Base-by-base conservation (phyloP, 441 rosid genomes). In the Erysimum pusillum region DNA sequence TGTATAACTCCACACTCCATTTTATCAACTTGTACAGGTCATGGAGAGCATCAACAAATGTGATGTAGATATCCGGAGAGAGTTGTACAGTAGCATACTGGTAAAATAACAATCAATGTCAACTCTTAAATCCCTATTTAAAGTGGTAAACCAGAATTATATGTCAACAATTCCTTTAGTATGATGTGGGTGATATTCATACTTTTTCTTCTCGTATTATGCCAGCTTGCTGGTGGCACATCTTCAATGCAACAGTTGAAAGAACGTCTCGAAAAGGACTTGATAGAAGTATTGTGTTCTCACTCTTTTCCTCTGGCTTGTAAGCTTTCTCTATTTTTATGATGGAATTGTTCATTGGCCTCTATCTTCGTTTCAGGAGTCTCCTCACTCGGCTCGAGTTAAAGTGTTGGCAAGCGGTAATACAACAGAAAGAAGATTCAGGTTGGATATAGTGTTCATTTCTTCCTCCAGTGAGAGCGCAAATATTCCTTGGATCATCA, bases 221-320 rank as follows among this genome's bases (percentile, higher is more conserved):
- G 41, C 12, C 74, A 96, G 99, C 97, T 96, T 85, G 92, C 98
- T 66, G 99, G 99, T 71, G 99, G 99, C 76, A 96, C 99, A 58
- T 96, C 99, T 81, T 94, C 99, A 38, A 96, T 96, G 98, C 99
- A 96, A 80, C 99, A 96, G 80, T 75, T 94, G 84, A 96, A 96
- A 90, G 99, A 96, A 79, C 97, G 99, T 31, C 97, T 96, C 18
- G 99, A 96, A 85, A 94, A 94, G 82, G 99, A 96, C 80, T 86
- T 96, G 88, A 82, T 94, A 4, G 99, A 96, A 92, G 99, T 96
- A 83, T 41, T 36, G 34, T 79, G 62, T 32, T 6, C 64, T 45
- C 38, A 67, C 59, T 46, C 67, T 54, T 41, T 6, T 32, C 38
- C 66, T 46, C 56, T 48, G 2, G 18, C 57, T 38, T 74, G n/a